Percentiles rank a stretch among this genome's conserved stretches.
These are phyloP conservation scores for Pelagophyceae sp. DNA, from an alignment of 352 stramenopile genomes.

Conservation along the genomic window DNA sequence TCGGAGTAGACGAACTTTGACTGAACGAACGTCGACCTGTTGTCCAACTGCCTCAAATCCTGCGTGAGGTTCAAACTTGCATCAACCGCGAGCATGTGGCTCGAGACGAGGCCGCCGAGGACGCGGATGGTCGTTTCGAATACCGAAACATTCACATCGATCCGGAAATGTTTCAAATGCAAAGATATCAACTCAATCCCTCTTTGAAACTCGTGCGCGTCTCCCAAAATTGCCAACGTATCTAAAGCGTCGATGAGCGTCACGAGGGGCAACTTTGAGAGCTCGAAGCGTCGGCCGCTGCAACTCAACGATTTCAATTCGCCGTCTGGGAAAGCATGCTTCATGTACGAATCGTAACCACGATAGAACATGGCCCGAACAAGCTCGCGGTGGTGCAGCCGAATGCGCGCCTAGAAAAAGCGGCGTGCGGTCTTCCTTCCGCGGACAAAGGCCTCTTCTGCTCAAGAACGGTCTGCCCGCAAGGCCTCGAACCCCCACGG, in stretches of 20 bases:
- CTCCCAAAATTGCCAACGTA: constrained; percentile 58
- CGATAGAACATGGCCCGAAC: neutral
- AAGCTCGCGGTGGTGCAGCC: neutral
- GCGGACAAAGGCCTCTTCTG: no score
- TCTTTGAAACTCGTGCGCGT: constrained; percentile 63
- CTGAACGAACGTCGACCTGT: no score
- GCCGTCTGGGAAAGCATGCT: constrained; percentile 50
- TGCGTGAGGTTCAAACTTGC: no score
- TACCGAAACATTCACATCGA: constrained; percentile 82
- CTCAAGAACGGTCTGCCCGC: no score
- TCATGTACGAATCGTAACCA: constrained; percentile 56
- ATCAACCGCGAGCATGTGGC: constrained; percentile 72
- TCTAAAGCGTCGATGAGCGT: constrained; percentile 68
- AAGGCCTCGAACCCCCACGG: no score
- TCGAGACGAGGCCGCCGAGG: constrained; percentile 82
- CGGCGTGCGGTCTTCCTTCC: no score
- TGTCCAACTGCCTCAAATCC: no score
- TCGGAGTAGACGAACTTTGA: no score
- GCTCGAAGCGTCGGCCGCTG: constrained; percentile 42
- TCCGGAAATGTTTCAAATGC: constrained; percentile 34
- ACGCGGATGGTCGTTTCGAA: constrained; percentile 97
- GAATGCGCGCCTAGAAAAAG: no score
- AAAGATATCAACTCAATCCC: constrained; percentile 48
- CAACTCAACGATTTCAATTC: constrained; percentile 53
- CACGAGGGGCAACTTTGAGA: constrained; percentile 51